These are phyloP conservation scores for Hypoxylon fragiforme DNA, from an alignment of 495 filamentous ascomycete genomes.

Conservation along the genomic window DNA sequence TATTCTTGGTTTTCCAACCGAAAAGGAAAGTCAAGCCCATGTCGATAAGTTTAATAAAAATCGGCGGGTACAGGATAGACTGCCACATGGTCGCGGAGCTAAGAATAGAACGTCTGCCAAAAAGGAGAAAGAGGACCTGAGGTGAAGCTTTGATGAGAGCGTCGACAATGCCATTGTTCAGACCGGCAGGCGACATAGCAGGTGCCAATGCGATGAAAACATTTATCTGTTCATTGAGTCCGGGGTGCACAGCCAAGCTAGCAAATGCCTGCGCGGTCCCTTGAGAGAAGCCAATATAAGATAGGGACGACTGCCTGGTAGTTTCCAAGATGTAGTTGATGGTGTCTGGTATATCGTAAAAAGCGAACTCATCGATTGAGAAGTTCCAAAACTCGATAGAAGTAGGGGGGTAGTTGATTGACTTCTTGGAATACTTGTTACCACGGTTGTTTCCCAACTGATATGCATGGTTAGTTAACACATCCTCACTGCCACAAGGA, in stretches of 20 bases:
- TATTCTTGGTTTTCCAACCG: constrained; percentile 86
- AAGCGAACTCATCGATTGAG: constrained; percentile 96
- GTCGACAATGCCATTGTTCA: constrained; percentile 85
- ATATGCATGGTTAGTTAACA: constrained; percentile 7
- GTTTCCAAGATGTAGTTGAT: constrained; percentile 89
- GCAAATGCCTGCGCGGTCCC: constrained; percentile 97
- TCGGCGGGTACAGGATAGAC: constrained; percentile 88
- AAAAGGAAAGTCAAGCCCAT: constrained; percentile 80
- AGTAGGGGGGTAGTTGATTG: constrained; percentile 68
- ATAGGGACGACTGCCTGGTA: constrained; percentile 80
- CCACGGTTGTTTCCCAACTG: constrained; percentile 94
- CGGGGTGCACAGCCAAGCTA: constrained; percentile 88
- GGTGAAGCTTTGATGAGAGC: constrained; percentile 92
- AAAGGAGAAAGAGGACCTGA: constrained; percentile 88
- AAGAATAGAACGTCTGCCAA: constrained; percentile 91
- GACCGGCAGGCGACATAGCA: constrained; percentile 92
- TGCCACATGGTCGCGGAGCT: constrained; percentile 97
- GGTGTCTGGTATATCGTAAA: constrained; percentile 93
- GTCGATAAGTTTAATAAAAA: constrained; percentile 90
- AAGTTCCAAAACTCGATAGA: constrained; percentile 91
- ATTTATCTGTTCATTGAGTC: constrained; percentile 89
- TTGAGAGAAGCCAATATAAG: constrained; percentile 96
- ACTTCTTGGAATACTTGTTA: constrained; percentile 99
- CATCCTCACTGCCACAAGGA: neutral
- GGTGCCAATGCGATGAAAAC: constrained; percentile 97